Conservation (phyloP, 2,329 filamentous ascomycete genomes). For the Metarhizium humberi region DNA sequence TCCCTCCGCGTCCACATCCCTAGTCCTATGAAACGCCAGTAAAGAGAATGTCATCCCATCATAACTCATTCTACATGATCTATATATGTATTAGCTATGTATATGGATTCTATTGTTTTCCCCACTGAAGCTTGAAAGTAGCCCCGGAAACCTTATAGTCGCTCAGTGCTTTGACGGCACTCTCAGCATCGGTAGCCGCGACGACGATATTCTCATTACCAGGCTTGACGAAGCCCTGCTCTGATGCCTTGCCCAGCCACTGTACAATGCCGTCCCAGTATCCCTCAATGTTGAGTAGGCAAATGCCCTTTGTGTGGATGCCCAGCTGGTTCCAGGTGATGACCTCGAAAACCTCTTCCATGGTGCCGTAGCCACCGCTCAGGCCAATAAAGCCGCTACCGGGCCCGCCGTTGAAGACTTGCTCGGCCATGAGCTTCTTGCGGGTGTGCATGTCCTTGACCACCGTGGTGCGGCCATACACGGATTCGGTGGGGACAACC, state of each 20-base stretch:
- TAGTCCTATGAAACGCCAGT: not conserved
- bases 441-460: conserved; percentile 95
- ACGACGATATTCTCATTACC: conserved; percentile 69
- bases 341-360: conserved; percentile 91
- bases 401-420: conserved; percentile 71
- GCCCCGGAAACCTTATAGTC: conserved; percentile 69
- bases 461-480: conserved; percentile 78
- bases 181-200: conserved; percentile 62
- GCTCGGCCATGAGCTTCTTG: conserved; percentile 86
- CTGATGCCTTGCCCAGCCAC: conserved; percentile 71
- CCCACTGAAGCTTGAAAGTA: conserved; percentile 77
- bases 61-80: not conserved
- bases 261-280: conserved; percentile 83
- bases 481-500: conserved; percentile 49
- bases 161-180: conserved; percentile 60
- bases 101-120: conserved; percentile 39
- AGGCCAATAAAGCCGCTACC: conserved; percentile 87
- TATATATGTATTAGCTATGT: not conserved
- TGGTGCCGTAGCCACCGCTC: conserved; percentile 82
- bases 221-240: conserved; percentile 65
- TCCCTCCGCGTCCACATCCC: not conserved
- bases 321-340: conserved; percentile 95
- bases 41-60: not conserved
- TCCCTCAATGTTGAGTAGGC: conserved; percentile 77
- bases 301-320: conserved; percentile 73